Evolutionary conservation across 2,329 filamentous ascomycete species (phyloP), one percentile per base, ranked within the genome.

Genomic region (Microsporum audouinii): DNA sequence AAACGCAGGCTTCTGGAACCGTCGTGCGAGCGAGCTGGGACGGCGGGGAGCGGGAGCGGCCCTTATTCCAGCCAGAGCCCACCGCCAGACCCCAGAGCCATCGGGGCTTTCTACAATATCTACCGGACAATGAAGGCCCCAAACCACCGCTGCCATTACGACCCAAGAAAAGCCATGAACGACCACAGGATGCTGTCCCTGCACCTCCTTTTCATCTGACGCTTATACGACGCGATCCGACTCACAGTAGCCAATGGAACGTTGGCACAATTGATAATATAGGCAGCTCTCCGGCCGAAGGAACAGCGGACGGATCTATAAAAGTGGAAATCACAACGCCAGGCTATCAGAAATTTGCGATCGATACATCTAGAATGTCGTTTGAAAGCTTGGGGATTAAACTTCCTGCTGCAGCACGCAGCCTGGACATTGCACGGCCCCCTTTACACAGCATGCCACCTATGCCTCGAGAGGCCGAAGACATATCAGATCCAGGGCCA

Each of bases 171-270:
- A 63, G 43, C 34, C 27, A n/a, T 49, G 63, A 63, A 1, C 41
- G 10, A n/a, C 34, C 39, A 17, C 55, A 43, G 38, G 57, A 62
- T 7, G 7, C 41, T 17, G 12, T 12, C 29, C 38, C 41, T 27
- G 51, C 60, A 1, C 36, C 60, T 10, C 64, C 64, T 33, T 76
- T 76, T 58, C 70, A 71, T 60, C 71, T 79, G 53, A 86, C 84
- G 0, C 72, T 91, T 12, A 89, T 91, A 67, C 84, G 88, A n/a
- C 82, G 88, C 65, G 86, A 91, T 69, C 86, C 86, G 0, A 78
- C 80, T 27, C 83, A 85, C 6, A 84, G 84, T 5, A 79, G 79
- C 60, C 88, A 91, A 71, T 90, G 87, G 87, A 91, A 91, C 68
- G 80, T 91, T 10, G 88, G 85, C 27, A 84, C 79, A 60, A 80